phyloP scores from a whole-genome alignment of 345 rosid genomes.

The Euphorbia peplus region DNA sequence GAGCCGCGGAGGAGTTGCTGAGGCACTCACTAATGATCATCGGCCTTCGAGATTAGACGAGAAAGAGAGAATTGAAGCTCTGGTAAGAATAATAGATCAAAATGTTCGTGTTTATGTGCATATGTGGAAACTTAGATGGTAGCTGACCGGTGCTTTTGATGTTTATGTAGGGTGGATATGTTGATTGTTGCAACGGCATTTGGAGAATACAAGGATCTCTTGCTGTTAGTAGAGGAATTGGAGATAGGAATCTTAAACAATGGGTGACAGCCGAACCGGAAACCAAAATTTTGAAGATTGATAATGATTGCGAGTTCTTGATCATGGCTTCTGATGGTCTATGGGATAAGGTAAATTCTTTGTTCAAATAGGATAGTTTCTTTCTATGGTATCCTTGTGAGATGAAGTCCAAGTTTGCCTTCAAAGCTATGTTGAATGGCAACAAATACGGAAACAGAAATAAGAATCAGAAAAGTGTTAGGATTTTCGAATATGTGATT shows the following conservation, averaged over 20 bases:
- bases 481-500: no score
- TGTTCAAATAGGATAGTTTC: background rate
- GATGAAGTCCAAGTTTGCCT: no score
- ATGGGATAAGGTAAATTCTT: constrained; percentile 66
- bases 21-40: constrained; percentile 81
- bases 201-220: constrained; percentile 87
- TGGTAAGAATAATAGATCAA: constrained; percentile 38
- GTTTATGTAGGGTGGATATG: constrained; percentile 68
- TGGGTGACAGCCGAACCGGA: constrained; percentile 90
- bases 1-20: constrained; percentile 63
- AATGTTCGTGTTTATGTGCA: background rate
- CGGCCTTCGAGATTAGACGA: constrained; percentile 61
- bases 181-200: constrained; percentile 58
- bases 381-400: no score
- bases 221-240: constrained; percentile 82
- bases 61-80: constrained; percentile 52
- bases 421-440: no score
- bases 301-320: constrained; percentile 66
- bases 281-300: constrained; percentile 42
- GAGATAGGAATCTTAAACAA: constrained; percentile 60
- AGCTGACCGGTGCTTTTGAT: constrained; percentile 5
- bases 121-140: background rate
- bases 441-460: no score
- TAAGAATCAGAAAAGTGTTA: no score
- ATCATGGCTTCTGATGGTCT: constrained; percentile 86